These are phyloP conservation scores for Cladophialophora immunda DNA, from an alignment of 2,329 filamentous ascomycete species.

Conservation along the genomic window DNA sequence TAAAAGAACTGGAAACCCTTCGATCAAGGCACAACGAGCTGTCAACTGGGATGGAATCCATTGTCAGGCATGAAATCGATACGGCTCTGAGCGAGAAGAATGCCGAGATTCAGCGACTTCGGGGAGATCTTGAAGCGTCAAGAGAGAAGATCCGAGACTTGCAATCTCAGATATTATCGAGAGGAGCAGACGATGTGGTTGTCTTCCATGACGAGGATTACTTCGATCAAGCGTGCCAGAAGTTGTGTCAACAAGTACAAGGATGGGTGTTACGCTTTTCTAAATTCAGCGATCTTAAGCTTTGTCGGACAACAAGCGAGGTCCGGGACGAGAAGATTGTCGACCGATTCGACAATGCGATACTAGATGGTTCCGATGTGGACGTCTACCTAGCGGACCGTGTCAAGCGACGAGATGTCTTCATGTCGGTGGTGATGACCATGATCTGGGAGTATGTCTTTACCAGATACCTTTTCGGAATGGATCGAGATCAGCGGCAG, in stretches of 20 bases:
- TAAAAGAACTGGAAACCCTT: slow-evolving; percentile 74
- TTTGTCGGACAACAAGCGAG: slow-evolving; percentile 82
- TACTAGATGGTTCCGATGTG: slow-evolving; percentile 93
- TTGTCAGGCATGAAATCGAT: slow-evolving; percentile 68
- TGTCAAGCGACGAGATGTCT: slow-evolving; percentile 87
- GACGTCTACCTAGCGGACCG: slow-evolving; percentile 88
- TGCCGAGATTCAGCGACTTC: slow-evolving; percentile 79
- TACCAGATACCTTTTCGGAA: slow-evolving; percentile 95
- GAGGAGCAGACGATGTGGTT: slow-evolving; percentile 72
- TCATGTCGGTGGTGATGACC: slow-evolving; percentile 98
- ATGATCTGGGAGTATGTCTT: slow-evolving; percentile 99
- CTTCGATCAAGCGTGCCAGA: slow-evolving; percentile 92
- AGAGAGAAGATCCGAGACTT: slow-evolving; percentile 67
- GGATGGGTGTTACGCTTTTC: slow-evolving; percentile 98
- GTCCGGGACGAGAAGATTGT: slow-evolving; percentile 92
- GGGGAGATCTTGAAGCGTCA: slow-evolving; percentile 78
- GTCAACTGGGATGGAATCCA: slow-evolving; percentile 69
- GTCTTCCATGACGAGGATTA: slow-evolving; percentile 87
- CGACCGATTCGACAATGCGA: slow-evolving; percentile 90
- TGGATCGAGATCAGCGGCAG: slow-evolving; percentile 96
- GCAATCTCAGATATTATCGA: slow-evolving; percentile 64
- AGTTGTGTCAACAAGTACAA: slow-evolving; percentile 93
- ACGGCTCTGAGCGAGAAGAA: slow-evolving; percentile 81
- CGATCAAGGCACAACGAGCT: slow-evolving; percentile 70
- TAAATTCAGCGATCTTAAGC: slow-evolving; percentile 92